Conservation (phyloP, 139 green algal species). For the Auxenochlorella protothecoides region DNA sequence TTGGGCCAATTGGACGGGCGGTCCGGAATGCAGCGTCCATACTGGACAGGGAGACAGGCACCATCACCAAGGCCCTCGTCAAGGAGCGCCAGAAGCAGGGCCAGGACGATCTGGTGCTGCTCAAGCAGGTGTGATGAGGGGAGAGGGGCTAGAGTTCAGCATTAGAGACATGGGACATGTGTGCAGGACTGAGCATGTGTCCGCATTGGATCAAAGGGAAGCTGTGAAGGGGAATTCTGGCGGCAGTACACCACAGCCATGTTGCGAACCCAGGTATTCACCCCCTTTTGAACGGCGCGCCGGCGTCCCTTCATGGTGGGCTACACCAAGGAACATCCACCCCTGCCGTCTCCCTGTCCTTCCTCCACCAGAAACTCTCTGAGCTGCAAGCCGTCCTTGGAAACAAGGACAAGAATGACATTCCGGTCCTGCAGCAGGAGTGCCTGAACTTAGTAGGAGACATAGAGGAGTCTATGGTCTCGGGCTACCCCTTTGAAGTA, state of each 20-base stretch:
- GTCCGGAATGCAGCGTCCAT: constrained; percentile 42
- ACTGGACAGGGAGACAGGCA: constrained; percentile 40
- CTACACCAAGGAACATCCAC: no score
- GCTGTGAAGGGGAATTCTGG: no score
- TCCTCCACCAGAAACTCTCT: constrained; percentile 15
- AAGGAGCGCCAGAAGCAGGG: constrained; percentile 58
- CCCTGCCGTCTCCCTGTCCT: no score
- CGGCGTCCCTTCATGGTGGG: no score
- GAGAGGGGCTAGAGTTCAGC: no score
- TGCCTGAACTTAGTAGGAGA: constrained; percentile 63
- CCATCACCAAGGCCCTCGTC: constrained; percentile 58
- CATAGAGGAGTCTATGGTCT: constrained; percentile 92
- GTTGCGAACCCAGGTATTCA: no score
- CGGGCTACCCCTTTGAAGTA: constrained; percentile 84
- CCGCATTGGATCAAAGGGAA: no score
- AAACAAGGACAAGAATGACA: constrained; percentile 70
- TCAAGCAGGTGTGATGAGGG: constrained; percentile 17
- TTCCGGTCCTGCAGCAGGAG: constrained; percentile 74
- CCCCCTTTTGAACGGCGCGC: no score
- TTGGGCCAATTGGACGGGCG: constrained; percentile 52
- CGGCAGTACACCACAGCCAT: no score
- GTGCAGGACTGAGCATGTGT: no score
- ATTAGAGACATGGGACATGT: no score
- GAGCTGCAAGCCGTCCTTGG: constrained; percentile 67
- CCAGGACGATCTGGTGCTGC: constrained; percentile 14